Evolutionary conservation across 352 stramenopile species (phyloP).

Genomic region (Phytophthora cactorum): DNA sequence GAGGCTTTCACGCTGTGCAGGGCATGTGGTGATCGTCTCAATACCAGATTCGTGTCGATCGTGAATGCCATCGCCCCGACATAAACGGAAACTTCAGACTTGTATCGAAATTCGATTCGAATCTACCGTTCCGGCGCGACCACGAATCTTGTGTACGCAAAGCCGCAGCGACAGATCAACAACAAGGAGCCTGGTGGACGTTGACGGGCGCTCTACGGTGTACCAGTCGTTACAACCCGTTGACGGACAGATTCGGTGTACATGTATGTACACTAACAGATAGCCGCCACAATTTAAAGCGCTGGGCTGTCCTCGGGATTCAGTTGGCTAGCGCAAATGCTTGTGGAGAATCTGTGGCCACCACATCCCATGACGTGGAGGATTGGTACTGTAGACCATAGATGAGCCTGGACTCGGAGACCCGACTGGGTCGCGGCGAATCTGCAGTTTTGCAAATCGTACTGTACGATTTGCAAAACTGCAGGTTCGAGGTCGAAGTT

Average conservation of each 20-base stretch:
- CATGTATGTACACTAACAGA: constrained; percentile 5
- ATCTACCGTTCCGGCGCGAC: constrained; percentile 22
- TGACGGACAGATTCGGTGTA: constrained; percentile 19
- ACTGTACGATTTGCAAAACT: too few species aligned
- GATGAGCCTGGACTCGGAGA: constrained; percentile 12
- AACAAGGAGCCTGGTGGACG: neutral
- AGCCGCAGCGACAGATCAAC: constrained; percentile 15
- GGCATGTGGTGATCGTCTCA: constrained; percentile 28
- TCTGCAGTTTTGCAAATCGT: too few species aligned
- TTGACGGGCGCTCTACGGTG: constrained; percentile 2
- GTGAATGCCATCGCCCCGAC: constrained; percentile 1
- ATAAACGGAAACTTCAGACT: constrained; percentile 19
- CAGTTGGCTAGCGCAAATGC: constrained; percentile 24
- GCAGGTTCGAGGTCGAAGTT: constrained; percentile 28
- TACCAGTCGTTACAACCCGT: constrained; percentile 1
- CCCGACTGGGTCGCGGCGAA: neutral
- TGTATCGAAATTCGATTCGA: constrained; percentile 25
- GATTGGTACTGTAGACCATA: constrained; percentile 20
- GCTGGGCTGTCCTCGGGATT: constrained; percentile 16
- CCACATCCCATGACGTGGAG: constrained; percentile 20
- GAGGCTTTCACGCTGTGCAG: constrained; percentile 3
- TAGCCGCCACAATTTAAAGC: constrained; percentile 12
- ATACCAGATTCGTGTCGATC: constrained; percentile 28
- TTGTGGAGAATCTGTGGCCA: constrained; percentile 23
- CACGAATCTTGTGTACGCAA: constrained; percentile 26